These are phyloP conservation scores for Sclerospora graminicola DNA, from an alignment of 352 stramenopile species.

Conservation along the genomic window DNA sequence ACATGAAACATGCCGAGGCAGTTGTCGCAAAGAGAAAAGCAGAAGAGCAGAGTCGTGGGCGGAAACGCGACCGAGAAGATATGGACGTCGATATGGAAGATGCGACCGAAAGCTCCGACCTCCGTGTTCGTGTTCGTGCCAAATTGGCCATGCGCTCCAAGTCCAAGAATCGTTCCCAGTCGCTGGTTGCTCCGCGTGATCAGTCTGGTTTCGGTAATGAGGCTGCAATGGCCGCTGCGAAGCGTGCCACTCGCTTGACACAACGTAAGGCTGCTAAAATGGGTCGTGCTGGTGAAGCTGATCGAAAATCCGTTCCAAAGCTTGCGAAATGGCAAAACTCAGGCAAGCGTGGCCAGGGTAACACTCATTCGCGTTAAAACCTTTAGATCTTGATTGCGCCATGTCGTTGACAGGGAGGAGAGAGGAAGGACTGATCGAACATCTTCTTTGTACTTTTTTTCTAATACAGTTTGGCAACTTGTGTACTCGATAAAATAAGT, in stretches of 20 bases:
- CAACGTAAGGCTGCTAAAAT: slow-evolving; percentile 78
- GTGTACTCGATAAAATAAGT: too few relatives aligned
- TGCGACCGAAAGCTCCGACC: slow-evolving; percentile 60
- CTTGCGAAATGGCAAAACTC: slow-evolving; percentile 85
- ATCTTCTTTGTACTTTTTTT: too few relatives aligned
- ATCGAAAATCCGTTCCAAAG: slow-evolving; percentile 74
- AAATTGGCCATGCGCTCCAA: slow-evolving; percentile 66
- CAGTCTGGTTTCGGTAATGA: slow-evolving; percentile 58
- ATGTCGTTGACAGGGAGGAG: slow-evolving; percentile 8
- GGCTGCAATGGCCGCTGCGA: slow-evolving; percentile 26
- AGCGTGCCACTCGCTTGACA: slow-evolving; percentile 38
- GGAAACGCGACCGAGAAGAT: slow-evolving; percentile 78
- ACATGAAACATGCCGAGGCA: slow-evolving; percentile 84
- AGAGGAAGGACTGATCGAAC: slow-evolving; percentile 14
- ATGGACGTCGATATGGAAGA: slow-evolving; percentile 87
- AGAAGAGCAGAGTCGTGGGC: slow-evolving; percentile 64
- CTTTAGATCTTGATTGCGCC: slow-evolving; percentile 10
- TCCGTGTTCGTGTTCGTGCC: slow-evolving; percentile 57
- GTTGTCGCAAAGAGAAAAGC: slow-evolving; percentile 60
- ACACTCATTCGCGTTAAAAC: slow-evolving; percentile 66
- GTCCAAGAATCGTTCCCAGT: slow-evolving; percentile 75
- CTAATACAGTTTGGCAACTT: too few relatives aligned
- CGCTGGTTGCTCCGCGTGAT: slow-evolving; percentile 63
- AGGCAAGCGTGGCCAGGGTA: slow-evolving; percentile 79
- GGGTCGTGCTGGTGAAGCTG: slow-evolving; percentile 67